phyloP scores from a whole-genome alignment of 345 rosid genomes.

The Syzygium aromaticum region DNA sequence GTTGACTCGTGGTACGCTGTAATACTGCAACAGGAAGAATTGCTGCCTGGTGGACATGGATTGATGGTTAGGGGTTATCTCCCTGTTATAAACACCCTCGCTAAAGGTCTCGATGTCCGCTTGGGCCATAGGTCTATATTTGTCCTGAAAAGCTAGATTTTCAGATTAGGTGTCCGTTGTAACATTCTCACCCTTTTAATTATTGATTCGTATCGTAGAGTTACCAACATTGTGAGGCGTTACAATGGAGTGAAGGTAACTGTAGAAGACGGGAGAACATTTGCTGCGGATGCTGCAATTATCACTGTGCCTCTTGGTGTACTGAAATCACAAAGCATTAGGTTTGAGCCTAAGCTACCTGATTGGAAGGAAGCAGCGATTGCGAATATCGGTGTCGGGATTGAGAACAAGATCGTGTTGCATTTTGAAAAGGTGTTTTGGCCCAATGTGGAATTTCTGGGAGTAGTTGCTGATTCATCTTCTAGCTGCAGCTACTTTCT shows the following conservation, averaged over 20 bases:
- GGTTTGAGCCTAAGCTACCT: slow-evolving; percentile 80
- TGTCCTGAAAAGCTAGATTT: not conserved
- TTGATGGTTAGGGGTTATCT: slow-evolving; percentile 98
- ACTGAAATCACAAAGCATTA: slow-evolving; percentile 51
- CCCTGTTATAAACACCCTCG: slow-evolving; percentile 90
- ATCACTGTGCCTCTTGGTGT: slow-evolving; percentile 87
- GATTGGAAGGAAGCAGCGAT: slow-evolving; percentile 95
- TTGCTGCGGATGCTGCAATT: slow-evolving; percentile 77
- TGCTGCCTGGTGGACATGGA: slow-evolving; percentile 95
- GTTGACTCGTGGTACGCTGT: not conserved
- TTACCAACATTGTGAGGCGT: slow-evolving; percentile 55
- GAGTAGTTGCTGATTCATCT: slow-evolving; percentile 85
- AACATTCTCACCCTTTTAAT: not conserved
- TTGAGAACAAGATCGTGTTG: slow-evolving; percentile 76
- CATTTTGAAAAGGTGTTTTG: slow-evolving; percentile 88
- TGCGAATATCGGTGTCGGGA: slow-evolving; percentile 78
- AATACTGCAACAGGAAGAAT: slow-evolving; percentile 51
- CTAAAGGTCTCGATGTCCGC: slow-evolving; percentile 89
- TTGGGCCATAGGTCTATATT: slow-evolving; percentile 58
- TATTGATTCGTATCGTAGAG: slow-evolving; percentile 32
- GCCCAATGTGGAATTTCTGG: slow-evolving; percentile 97
- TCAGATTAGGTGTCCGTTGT: not conserved
- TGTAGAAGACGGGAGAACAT: slow-evolving; percentile 56
- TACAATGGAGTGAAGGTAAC: slow-evolving; percentile 76
- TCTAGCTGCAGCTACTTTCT: slow-evolving; percentile 91